Conservation (phyloP, 1,284 basidiomycete genomes). For the Gymnopus androsaceus region DNA sequence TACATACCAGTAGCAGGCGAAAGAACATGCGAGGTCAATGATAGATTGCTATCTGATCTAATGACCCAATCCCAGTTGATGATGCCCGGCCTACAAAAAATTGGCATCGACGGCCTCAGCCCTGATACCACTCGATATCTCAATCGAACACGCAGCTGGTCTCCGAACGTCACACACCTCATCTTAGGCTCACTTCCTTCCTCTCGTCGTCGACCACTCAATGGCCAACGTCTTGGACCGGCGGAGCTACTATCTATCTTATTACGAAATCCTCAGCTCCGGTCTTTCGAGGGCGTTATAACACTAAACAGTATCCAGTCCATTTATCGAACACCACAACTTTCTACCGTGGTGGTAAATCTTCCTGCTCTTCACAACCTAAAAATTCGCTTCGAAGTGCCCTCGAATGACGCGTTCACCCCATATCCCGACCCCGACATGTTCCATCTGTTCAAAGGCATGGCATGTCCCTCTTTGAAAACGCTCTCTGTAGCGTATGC, state of each 20-base stretch:
- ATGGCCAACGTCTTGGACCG: background rate
- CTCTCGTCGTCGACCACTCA: background rate
- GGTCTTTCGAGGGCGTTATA: background rate
- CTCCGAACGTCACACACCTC: background rate
- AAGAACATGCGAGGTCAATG: background rate
- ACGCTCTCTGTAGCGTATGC: background rate
- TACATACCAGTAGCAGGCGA: background rate
- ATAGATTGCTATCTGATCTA: background rate
- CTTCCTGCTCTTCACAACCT: background rate
- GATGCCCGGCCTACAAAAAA: background rate
- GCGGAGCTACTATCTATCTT: background rate
- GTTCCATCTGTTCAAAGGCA: background rate
- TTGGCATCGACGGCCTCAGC: background rate
- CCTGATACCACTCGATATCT: background rate
- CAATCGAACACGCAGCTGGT: background rate
- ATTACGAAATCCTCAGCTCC: slow-evolving; percentile 1
- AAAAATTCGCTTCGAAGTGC: background rate
- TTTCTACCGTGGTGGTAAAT: background rate
- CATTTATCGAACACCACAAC: background rate
- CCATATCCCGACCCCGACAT: slow-evolving; percentile 1
- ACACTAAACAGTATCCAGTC: background rate
- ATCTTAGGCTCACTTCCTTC: background rate
- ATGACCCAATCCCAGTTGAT: background rate
- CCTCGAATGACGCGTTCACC: background rate
- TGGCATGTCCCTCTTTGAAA: background rate